A percentile compares a stretch with the other conserved stretches of the same genome.
Conservation (phyloP, 2,329 filamentous ascomycete species). For the Aureobasidium sp. region DNA sequence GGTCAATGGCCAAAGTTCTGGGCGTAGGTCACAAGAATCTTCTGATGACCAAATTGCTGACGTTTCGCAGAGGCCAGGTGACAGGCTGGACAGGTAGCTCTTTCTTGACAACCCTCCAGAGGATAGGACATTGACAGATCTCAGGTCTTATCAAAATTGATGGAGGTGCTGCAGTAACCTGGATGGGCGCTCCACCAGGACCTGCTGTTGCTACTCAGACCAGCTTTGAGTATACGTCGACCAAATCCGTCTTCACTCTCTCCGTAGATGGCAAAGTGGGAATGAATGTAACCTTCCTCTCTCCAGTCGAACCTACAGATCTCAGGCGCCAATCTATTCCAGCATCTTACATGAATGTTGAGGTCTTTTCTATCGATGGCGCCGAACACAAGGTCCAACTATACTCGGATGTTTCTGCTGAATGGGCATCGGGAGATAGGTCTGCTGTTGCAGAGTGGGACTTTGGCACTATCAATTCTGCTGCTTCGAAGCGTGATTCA, state of each 20-base stretch:
- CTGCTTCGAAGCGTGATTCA: background rate
- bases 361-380: conserved; percentile 55
- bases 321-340: conserved; percentile 58
- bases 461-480: conserved; percentile 30
- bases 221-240: conserved; percentile 62
- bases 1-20: conserved; percentile 64
- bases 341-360: conserved; percentile 62
- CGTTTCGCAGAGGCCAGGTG: conserved; percentile 10
- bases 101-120: background rate
- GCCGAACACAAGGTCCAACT: conserved; percentile 56
- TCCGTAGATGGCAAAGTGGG: conserved; percentile 52
- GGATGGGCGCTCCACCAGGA: conserved; percentile 54
- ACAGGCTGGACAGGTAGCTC: conserved; percentile 18
- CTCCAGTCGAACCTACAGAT: conserved; percentile 60
- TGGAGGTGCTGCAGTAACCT: conserved; percentile 49
- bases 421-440: conserved; percentile 62
- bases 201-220: conserved; percentile 49
- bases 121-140: background rate
- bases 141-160: conserved; percentile 59
- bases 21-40: conserved; percentile 40
- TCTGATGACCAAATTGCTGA: background rate
- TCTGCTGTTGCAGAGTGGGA: conserved; percentile 54
- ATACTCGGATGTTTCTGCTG: conserved; percentile 64
- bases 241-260: conserved; percentile 61
- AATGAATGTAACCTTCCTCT: conserved; percentile 62